Evolutionary conservation across 2,329 filamentous ascomycete species (phyloP).

Genomic region (Mycosphaerelloides madeirae): DNA sequence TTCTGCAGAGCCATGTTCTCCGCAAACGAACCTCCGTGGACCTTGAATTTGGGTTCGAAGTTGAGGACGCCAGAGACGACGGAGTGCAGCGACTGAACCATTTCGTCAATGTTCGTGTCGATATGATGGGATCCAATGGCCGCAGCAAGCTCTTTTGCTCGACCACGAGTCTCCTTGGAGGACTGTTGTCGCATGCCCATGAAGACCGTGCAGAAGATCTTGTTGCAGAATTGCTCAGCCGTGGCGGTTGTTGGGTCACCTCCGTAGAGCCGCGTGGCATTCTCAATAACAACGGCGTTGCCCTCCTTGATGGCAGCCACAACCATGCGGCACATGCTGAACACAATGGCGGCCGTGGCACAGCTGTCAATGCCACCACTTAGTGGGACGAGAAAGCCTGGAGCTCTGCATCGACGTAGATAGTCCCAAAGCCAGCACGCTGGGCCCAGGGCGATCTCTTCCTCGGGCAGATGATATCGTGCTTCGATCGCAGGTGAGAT

Average conservation of each 20-base stretch:
- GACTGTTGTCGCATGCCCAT: slow-evolving; percentile 66
- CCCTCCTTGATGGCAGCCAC: slow-evolving; percentile 48
- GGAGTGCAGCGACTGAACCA: slow-evolving; percentile 56
- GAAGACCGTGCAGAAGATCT: slow-evolving; percentile 60
- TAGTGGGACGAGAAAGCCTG: slow-evolving; percentile 55
- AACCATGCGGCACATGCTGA: slow-evolving; percentile 51
- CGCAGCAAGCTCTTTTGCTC: slow-evolving; percentile 57
- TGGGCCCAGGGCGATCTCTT: slow-evolving; percentile 62
- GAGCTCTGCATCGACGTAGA: slow-evolving; percentile 47
- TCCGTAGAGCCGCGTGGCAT: slow-evolving; percentile 50
- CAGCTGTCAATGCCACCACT: slow-evolving; percentile 59
- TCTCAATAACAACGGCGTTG: slow-evolving; percentile 52
- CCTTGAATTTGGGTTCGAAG: slow-evolving; percentile 59
- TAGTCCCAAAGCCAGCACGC: slow-evolving; percentile 67
- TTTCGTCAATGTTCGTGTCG: slow-evolving; percentile 68
- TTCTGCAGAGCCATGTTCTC: slow-evolving; percentile 66
- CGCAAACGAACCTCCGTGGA: slow-evolving; percentile 55
- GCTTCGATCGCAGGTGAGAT: slow-evolving; percentile 46
- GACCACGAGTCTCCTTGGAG: slow-evolving; percentile 60
- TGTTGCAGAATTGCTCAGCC: slow-evolving; percentile 55
- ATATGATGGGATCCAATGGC: slow-evolving; percentile 68
- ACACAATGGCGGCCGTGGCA: slow-evolving; percentile 49
- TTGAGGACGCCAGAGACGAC: slow-evolving; percentile 55
- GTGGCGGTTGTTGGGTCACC: slow-evolving; percentile 47
- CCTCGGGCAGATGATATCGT: slow-evolving; percentile 57